Percentiles rank a stretch among this genome's conserved stretches.
Evolutionary conservation across 2,329 filamentous ascomycete genomes (phyloP).

Genomic region (Neofusicoccum cordaticola): DNA sequence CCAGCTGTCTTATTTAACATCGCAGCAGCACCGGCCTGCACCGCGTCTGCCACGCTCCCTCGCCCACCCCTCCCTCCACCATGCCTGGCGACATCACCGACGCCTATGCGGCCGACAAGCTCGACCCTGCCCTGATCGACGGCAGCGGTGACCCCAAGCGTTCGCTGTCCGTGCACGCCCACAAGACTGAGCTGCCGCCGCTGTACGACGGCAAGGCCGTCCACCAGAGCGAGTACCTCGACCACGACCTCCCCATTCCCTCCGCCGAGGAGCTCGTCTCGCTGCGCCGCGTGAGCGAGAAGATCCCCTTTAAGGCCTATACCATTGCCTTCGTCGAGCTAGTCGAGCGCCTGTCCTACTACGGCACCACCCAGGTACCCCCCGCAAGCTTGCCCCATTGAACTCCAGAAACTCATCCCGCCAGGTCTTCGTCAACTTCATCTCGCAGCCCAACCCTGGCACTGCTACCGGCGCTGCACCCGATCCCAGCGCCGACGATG

Average conservation of each 20-base stretch:
- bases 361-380: slow-evolving; percentile 28
- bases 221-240: slow-evolving; percentile 31
- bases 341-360: slow-evolving; percentile 40
- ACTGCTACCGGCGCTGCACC: slow-evolving; percentile 32
- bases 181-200: slow-evolving; percentile 26
- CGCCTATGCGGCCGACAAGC: slow-evolving; percentile 25
- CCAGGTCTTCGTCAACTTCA: slow-evolving; percentile 40
- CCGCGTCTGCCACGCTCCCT: background rate
- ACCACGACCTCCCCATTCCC: slow-evolving; percentile 24
- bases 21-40: background rate
- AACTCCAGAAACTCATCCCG: background rate
- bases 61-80: background rate
- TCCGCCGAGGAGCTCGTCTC: slow-evolving; percentile 35
- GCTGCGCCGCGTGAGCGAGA: slow-evolving; percentile 33
- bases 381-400: background rate
- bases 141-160: slow-evolving; percentile 35
- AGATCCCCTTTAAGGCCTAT: slow-evolving; percentile 36
- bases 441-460: slow-evolving; percentile 29
- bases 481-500: slow-evolving; percentile 27
- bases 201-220: slow-evolving; percentile 39
- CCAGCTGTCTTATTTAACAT: background rate
- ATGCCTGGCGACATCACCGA: slow-evolving; percentile 23
- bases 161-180: slow-evolving; percentile 25
- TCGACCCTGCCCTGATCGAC: slow-evolving; percentile 34
- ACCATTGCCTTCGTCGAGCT: slow-evolving; percentile 40